A percentile compares a stretch with the other conserved stretches of the same genome.
These are phyloP conservation scores for Carallia pectinifolia DNA, from an alignment of 345 rosid genomes.

Conservation along the genomic window DNA sequence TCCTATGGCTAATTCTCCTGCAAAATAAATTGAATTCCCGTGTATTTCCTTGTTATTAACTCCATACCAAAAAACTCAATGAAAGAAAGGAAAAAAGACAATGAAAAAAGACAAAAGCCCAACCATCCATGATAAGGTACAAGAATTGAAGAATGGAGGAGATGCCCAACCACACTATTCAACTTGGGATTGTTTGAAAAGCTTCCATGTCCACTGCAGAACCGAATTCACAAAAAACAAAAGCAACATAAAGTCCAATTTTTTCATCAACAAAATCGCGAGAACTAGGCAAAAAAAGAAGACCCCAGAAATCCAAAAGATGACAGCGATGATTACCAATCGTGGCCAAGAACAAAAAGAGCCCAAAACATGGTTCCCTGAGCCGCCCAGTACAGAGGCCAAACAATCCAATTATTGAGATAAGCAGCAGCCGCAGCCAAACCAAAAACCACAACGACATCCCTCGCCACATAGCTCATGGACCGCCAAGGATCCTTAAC, in stretches of 20 bases:
- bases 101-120: slow-evolving; percentile 14
- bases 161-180: slow-evolving; percentile 78
- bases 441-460: slow-evolving; percentile 60
- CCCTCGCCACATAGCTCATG: slow-evolving; percentile 74
- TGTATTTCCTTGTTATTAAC: not conserved
- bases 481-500: slow-evolving; percentile 83
- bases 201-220: slow-evolving; percentile 85
- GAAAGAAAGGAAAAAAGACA: not conserved
- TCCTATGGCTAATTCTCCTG: slow-evolving; percentile 95
- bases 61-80: not conserved
- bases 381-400: slow-evolving; percentile 92
- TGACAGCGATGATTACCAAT: slow-evolving; percentile 50
- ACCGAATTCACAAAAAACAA: slow-evolving; percentile 1
- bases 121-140: slow-evolving; percentile 96
- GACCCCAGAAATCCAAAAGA: not conserved
- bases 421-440: slow-evolving; percentile 79
- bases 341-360: slow-evolving; percentile 91
- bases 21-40: not conserved
- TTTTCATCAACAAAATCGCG: too few relatives aligned
- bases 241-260: not conserved
- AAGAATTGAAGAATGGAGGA: slow-evolving; percentile 81
- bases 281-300: not conserved
- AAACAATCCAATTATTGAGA: slow-evolving; percentile 62
- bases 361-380: slow-evolving; percentile 98
- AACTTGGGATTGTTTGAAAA: slow-evolving; percentile 65